A percentile compares a stretch with the other conserved stretches of the same genome.
phyloP scores from a whole-genome alignment of 1,139 yeast species.

The Zygoascus meyerae region DNA sequence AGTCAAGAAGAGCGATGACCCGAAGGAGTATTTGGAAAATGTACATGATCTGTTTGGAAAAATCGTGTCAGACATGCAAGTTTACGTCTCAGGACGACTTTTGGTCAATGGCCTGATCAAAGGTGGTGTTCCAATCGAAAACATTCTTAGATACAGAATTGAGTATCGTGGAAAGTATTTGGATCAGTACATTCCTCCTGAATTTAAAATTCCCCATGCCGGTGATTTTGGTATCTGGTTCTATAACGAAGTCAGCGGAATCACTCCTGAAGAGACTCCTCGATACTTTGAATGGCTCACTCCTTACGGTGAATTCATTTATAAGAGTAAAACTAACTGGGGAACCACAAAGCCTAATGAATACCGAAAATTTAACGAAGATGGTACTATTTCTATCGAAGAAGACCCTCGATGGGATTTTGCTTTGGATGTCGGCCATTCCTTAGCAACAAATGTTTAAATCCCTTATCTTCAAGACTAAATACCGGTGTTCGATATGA shows the following conservation, averaged over 20 bases:
- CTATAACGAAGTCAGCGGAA: constrained; percentile 27
- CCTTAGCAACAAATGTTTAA: constrained; percentile 10
- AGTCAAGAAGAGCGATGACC: constrained; percentile 5
- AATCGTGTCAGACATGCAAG: constrained; percentile 39
- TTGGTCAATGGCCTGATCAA: constrained; percentile 28
- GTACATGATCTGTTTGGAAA: constrained; percentile 29
- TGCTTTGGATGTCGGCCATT: constrained; percentile 32
- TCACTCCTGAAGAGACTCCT: constrained; percentile 26
- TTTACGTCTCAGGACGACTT: constrained; percentile 36
- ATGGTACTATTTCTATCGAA: constrained; percentile 27
- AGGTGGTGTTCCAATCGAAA: constrained; percentile 28
- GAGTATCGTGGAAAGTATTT: constrained; percentile 32
- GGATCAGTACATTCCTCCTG: constrained; percentile 28
- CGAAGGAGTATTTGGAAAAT: constrained; percentile 19
- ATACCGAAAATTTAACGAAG: constrained; percentile 25
- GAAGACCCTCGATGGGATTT: constrained; percentile 35
- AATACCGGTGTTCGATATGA: too few relatives aligned
- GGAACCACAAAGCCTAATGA: constrained; percentile 23
- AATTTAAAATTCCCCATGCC: constrained; percentile 33
- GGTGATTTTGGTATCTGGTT: constrained; percentile 35
- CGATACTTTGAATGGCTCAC: constrained; percentile 25
- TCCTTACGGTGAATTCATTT: constrained; percentile 30
- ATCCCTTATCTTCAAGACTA: too few relatives aligned
- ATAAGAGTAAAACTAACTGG: constrained; percentile 27
- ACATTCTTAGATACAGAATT: constrained; percentile 33